Conservation (phyloP, 163 green algal genomes). For the Chlorella variabilis region DNA sequence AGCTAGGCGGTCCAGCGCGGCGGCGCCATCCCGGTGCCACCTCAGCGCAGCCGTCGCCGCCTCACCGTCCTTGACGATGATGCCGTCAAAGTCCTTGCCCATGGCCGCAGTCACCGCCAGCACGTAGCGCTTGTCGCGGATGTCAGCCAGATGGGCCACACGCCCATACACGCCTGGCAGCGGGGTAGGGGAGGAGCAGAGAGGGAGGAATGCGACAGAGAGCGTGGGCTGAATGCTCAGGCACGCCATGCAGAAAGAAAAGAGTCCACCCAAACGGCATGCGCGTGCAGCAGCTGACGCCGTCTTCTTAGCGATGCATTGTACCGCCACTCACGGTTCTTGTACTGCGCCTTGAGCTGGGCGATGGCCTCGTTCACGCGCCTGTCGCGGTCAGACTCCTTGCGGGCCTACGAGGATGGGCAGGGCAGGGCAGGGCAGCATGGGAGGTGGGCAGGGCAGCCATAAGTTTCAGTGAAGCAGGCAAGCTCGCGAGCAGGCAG, state of each 20-base stretch:
- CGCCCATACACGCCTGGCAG: constrained; percentile 80
- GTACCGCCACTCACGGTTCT: constrained; percentile 19
- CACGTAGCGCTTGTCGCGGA: constrained; percentile 80
- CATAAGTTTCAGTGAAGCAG: not conserved
- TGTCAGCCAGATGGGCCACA: constrained; percentile 82
- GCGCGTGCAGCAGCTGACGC: not conserved
- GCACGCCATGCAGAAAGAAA: too few species aligned
- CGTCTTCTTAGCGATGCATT: too few species aligned
- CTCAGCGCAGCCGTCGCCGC: not conserved
- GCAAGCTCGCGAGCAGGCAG: not conserved
- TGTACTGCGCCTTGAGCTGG: constrained; percentile 29
- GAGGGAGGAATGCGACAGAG: not conserved
- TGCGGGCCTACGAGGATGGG: constrained; percentile 3
- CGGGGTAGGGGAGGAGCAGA: too few species aligned
- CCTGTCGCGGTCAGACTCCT: constrained; percentile 76
- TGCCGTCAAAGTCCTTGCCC: constrained; percentile 87
- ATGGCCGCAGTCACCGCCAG: constrained; percentile 90
- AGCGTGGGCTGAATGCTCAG: too few species aligned
- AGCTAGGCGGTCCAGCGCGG: not conserved
- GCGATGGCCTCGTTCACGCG: constrained; percentile 70
- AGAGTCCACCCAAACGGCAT: too few species aligned
- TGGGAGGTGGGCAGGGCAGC: not conserved
- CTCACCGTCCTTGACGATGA: constrained; percentile 69
- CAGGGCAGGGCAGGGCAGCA: not conserved
- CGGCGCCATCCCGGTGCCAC: too few species aligned